Percentiles rank a stretch among this genome's conserved stretches.
Evolutionary conservation across 2,329 filamentous ascomycete genomes (phyloP).

Genomic region (Ophiostoma sp.): DNA sequence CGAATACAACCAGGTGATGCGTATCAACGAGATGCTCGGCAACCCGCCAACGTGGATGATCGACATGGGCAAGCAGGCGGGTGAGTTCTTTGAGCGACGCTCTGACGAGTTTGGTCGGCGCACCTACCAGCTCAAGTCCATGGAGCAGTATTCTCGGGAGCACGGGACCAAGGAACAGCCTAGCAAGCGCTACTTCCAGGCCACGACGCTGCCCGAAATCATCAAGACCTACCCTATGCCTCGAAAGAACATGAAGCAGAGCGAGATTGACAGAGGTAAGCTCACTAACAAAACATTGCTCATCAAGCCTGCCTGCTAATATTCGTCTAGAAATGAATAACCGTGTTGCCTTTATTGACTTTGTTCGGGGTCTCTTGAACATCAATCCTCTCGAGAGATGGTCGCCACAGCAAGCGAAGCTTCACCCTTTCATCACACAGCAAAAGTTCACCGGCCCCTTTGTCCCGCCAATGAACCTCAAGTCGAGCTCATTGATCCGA

Average conservation of each 20-base stretch:
- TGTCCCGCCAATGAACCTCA: constrained; percentile 93
- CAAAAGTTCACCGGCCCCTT: constrained; percentile 96
- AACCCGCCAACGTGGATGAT: constrained; percentile 98
- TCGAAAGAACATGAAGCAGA: constrained; percentile 97
- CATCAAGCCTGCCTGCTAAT: neutral
- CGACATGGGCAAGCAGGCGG: constrained; percentile 95
- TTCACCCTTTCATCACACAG: constrained; percentile 97
- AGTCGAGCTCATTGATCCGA: constrained; percentile 75
- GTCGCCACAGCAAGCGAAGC: constrained; percentile 95
- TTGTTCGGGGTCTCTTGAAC: constrained; percentile 84
- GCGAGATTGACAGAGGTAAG: constrained; percentile 90
- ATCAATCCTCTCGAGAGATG: constrained; percentile 95
- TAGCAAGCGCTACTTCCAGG: constrained; percentile 99
- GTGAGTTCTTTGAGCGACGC: constrained; percentile 92
- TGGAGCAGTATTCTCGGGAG: constrained; percentile 96
- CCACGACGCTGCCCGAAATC: constrained; percentile 88
- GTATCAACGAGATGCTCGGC: constrained; percentile 97
- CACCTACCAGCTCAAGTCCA: constrained; percentile 86
- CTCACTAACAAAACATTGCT: too few relatives aligned
- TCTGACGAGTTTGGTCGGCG: constrained; percentile 88
- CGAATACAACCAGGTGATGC: constrained; percentile 95
- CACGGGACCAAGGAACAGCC: constrained; percentile 96
- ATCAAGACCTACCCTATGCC: constrained; percentile 98
- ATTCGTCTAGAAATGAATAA: constrained; percentile 83
- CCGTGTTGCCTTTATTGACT: constrained; percentile 94